A percentile compares a stretch with the other conserved stretches of the same genome.
Evolutionary conservation across 495 filamentous ascomycete genomes (phyloP).

Genomic region (Xylaria curta): DNA sequence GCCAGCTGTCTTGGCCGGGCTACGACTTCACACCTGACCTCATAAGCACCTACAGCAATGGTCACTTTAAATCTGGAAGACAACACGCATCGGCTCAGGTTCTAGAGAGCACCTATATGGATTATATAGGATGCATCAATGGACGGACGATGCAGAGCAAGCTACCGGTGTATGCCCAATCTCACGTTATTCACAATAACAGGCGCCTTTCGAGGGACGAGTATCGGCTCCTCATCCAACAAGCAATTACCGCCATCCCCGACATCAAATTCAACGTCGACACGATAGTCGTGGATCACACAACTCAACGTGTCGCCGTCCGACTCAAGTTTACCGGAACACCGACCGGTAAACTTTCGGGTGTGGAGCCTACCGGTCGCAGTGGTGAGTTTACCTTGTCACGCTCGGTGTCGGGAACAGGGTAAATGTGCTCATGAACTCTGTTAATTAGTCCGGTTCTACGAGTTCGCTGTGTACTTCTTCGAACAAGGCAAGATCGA

Average conservation of each 20-base stretch:
- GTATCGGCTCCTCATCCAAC: slow-evolving; percentile 40
- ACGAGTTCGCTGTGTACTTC: slow-evolving; percentile 45
- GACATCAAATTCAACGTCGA: slow-evolving; percentile 35
- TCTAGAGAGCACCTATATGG: slow-evolving; percentile 29
- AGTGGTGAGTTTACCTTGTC: background rate
- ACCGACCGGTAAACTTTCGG: slow-evolving; percentile 27
- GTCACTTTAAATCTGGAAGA: background rate
- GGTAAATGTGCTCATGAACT: background rate
- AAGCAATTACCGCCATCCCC: slow-evolving; percentile 35
- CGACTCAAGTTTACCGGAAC: slow-evolving; percentile 41
- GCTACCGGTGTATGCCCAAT: slow-evolving; percentile 37
- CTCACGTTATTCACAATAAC: slow-evolving; percentile 37
- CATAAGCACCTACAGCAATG: slow-evolving; percentile 25
- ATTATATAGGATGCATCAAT: slow-evolving; percentile 43
- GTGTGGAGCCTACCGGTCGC: slow-evolving; percentile 32
- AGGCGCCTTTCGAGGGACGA: slow-evolving; percentile 29
- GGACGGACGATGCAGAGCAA: slow-evolving; percentile 34
- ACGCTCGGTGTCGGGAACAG: background rate
- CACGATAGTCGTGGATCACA: slow-evolving; percentile 36
- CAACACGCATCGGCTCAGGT: slow-evolving; percentile 32
- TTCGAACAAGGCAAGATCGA: slow-evolving; percentile 45
- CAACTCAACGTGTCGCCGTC: slow-evolving; percentile 35
- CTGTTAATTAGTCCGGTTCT: slow-evolving; percentile 33
- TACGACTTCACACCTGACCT: slow-evolving; percentile 19
- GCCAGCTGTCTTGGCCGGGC: slow-evolving; percentile 23